Evolutionary conservation across 2,329 filamentous ascomycete genomes (phyloP).

Genomic region (Paraconiothyrium sp.): DNA sequence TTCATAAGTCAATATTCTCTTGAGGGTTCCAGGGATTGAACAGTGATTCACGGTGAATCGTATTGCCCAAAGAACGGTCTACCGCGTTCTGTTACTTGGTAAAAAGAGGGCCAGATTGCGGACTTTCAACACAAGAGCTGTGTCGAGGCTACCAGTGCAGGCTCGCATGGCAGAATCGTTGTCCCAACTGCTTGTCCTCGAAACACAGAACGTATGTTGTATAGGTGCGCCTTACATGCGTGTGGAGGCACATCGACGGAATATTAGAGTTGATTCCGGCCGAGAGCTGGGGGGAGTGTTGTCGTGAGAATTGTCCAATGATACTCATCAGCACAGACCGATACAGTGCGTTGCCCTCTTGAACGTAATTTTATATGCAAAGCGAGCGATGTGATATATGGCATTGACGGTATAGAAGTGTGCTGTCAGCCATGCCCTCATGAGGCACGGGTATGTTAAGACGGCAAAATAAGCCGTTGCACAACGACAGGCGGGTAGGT

Average conservation of each 20-base stretch:
- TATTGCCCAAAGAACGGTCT: no score
- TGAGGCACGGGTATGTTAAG: not conserved
- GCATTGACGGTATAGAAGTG: not conserved
- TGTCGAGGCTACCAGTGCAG: not conserved
- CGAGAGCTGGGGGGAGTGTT: not conserved
- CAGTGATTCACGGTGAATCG: not conserved
- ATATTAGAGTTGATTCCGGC: not conserved
- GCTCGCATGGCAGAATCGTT: not conserved
- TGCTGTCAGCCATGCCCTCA: not conserved
- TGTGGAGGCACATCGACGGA: not conserved
- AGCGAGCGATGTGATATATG: not conserved
- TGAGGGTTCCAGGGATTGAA: not conserved
- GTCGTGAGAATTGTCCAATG: not conserved
- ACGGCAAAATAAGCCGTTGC: not conserved
- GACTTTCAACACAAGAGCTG: not conserved
- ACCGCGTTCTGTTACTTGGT: not conserved
- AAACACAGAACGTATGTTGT: not conserved
- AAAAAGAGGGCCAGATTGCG: not conserved
- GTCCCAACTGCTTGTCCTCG: not conserved
- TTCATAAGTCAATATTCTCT: not conserved
- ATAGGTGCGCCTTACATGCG: not conserved
- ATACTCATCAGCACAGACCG: not conserved
- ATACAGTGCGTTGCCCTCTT: not conserved
- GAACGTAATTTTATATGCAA: not conserved
- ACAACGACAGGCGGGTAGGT: not conserved